phyloP scores from a whole-genome alignment of 225 moss, liverwort and hornwort species.

The Polytrichum commune region DNA sequence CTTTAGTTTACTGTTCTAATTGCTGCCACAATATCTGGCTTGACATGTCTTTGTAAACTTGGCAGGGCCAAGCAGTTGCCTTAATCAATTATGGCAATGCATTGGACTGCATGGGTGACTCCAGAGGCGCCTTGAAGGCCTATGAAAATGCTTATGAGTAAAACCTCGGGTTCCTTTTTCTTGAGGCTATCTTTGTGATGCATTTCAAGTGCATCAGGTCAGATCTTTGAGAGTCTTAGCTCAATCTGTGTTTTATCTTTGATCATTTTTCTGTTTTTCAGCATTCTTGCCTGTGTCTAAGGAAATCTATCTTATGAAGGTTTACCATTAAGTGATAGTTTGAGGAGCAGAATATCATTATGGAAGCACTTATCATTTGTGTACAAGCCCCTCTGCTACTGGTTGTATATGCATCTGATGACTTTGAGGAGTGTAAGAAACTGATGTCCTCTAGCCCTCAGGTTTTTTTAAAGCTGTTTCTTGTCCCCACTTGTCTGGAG shows the following conservation, averaged over 20 bases:
- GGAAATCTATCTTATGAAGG: no score
- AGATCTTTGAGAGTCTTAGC: no score
- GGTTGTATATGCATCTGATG: no score
- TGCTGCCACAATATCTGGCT: neutral
- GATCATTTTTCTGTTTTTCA: neutral
- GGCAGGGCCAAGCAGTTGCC: slow-evolving; percentile 85
- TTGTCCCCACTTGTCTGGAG: neutral
- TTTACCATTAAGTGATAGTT: no score
- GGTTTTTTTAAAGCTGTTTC: neutral
- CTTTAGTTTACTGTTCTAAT: neutral
- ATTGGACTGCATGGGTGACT: slow-evolving; percentile 67
- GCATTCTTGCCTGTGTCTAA: neutral
- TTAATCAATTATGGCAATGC: slow-evolving; percentile 87
- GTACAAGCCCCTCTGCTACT: no score
- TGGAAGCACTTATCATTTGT: no score
- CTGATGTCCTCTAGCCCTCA: no score
- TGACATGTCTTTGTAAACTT: neutral
- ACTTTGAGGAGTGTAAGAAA: no score
- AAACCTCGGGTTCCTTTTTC: slow-evolving; percentile 9
- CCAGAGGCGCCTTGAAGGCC: slow-evolving; percentile 62
- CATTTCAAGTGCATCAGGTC: no score
- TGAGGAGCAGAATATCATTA: no score
- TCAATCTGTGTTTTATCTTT: neutral
- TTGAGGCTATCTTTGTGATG: neutral
- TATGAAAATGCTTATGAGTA: slow-evolving; percentile 84